phyloP scores from a whole-genome alignment of 139 green algal species.

The Auxenochlorella pyrenoidosa region DNA sequence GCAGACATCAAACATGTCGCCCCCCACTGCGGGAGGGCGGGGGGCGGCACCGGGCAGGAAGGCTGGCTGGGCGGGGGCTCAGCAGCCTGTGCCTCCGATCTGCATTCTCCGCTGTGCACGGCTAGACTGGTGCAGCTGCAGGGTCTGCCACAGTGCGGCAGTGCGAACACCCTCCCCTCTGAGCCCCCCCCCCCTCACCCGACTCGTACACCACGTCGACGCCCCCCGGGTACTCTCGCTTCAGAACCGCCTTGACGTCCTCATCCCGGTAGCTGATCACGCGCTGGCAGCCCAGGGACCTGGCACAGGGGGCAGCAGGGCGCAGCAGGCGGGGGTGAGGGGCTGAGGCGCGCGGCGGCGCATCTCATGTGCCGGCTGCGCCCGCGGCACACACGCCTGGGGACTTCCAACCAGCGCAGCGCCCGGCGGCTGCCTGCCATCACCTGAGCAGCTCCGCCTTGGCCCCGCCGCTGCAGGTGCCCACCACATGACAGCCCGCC shows the following conservation, averaged over 20 bases:
- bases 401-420: background rate
- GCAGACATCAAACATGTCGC: conserved; percentile 78
- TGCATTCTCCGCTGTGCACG: too few species aligned
- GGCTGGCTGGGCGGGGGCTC: background rate
- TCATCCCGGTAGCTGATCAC: conserved; percentile 89
- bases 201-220: conserved; percentile 78
- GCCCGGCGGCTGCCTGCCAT: too few species aligned
- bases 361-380: background rate
- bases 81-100: too few species aligned
- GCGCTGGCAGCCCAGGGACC: conserved; percentile 78
- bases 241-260: conserved; percentile 60
- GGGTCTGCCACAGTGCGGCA: background rate
- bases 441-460: conserved; percentile 82
- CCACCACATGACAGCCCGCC: conserved; percentile 87
- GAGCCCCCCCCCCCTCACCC: background rate
- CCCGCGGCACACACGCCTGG: background rate
- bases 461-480: conserved; percentile 77
- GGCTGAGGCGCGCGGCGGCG: background rate
- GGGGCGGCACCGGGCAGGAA: too few species aligned
- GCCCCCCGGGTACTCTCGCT: conserved; percentile 66
- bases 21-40: conserved; percentile 57
- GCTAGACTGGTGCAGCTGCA: too few species aligned
- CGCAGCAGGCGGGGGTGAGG: background rate
- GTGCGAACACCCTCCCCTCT: background rate
- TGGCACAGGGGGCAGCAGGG: background rate